Conservation (phyloP, 2,329 filamentous ascomycete genomes). For the Penicillium sp. region DNA sequence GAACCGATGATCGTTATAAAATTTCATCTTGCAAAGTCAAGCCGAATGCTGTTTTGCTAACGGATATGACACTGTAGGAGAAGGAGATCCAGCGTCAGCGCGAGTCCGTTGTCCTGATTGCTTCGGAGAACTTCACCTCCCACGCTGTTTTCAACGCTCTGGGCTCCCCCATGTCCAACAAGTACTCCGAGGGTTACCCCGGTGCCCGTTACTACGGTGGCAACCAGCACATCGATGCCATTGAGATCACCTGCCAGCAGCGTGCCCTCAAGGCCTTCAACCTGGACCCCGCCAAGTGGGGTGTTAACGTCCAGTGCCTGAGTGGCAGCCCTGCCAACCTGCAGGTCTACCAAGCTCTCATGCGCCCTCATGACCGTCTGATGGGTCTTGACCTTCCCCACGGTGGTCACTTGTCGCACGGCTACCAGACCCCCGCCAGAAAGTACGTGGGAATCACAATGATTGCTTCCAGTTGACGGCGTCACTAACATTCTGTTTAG, state of each 20-base stretch:
- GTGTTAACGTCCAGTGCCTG: conserved; percentile 96
- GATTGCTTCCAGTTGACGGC: not conserved
- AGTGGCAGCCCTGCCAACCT: conserved; percentile 93
- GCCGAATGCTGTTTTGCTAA: conserved; percentile 25
- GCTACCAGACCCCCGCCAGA: conserved; percentile 90
- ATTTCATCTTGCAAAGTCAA: not conserved
- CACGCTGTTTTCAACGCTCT: conserved; percentile 97
- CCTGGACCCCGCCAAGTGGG: conserved; percentile 84
- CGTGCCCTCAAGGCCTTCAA: conserved; percentile 90
- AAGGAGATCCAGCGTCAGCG: conserved; percentile 94
- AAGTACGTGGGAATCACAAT: conserved; percentile 56
- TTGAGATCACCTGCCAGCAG: conserved; percentile 91
- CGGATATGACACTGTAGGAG: conserved; percentile 56
- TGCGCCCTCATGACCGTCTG: conserved; percentile 87
- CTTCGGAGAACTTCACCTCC: conserved; percentile 98
- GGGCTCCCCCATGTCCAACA: conserved; percentile 94
- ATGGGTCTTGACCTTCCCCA: conserved; percentile 98
- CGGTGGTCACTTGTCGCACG: conserved; percentile 92
- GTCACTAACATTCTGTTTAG: conserved; percentile 36
- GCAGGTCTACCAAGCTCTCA: conserved; percentile 94
- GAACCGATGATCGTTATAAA: too few species aligned
- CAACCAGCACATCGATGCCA: conserved; percentile 97
- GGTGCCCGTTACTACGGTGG: conserved; percentile 98
- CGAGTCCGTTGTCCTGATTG: conserved; percentile 97
- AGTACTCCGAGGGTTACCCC: conserved; percentile 98